Conservation (phyloP, 108 stramenopile species). For the Cyclotella atomus region DNA sequence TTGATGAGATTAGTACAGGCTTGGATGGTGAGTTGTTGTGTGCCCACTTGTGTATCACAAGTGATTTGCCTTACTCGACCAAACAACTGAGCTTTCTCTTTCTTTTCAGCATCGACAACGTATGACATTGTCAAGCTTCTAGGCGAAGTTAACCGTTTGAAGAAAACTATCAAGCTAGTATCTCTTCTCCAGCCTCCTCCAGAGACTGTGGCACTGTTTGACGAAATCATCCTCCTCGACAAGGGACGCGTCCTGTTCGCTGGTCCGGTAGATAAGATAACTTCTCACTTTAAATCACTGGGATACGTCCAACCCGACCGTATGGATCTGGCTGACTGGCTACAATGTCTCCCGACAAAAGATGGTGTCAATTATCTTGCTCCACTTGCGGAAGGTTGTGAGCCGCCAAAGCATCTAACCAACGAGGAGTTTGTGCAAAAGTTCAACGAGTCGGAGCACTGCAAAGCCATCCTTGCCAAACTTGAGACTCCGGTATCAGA, state of each 20-base stretch:
- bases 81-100: not conserved
- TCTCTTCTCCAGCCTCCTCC: slow-evolving; percentile 90
- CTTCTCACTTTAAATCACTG: slow-evolving; percentile 61
- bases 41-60: not conserved
- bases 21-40: slow-evolving; percentile 42
- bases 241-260: slow-evolving; percentile 82
- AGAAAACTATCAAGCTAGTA: slow-evolving; percentile 52
- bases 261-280: slow-evolving; percentile 75
- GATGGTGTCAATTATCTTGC: slow-evolving; percentile 52
- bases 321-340: slow-evolving; percentile 85
- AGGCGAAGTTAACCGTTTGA: slow-evolving; percentile 37
- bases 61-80: not conserved
- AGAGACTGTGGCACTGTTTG: slow-evolving; percentile 93
- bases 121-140: slow-evolving; percentile 68
- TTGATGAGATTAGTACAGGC: slow-evolving; percentile 65
- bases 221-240: slow-evolving; percentile 84
- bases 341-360: slow-evolving; percentile 62
- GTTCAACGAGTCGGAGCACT: slow-evolving; percentile 51
- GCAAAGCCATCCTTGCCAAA: slow-evolving; percentile 43
- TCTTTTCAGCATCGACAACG: slow-evolving; percentile 5
- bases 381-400: slow-evolving; percentile 2
- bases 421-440: slow-evolving; percentile 61
- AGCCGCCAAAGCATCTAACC: slow-evolving; percentile 45
- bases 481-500: slow-evolving; percentile 26
- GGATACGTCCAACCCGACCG: slow-evolving; percentile 73